phyloP scores from a whole-genome alignment of 2,329 filamentous ascomycete genomes.

The Domatiomyces catenatus region DNA sequence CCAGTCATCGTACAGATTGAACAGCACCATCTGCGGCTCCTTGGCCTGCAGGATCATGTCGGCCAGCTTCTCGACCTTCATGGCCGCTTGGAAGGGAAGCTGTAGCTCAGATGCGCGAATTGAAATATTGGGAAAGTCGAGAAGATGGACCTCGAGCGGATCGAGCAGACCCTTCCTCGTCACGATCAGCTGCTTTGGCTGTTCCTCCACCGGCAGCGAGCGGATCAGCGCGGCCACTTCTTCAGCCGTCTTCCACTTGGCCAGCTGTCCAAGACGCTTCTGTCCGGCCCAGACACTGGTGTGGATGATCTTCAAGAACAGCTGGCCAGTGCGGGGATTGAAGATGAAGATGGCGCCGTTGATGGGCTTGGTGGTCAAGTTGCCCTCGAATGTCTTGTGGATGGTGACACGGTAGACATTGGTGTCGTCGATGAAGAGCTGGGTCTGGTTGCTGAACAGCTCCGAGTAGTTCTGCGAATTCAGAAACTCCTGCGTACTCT shows the following conservation, averaged over 20 bases:
- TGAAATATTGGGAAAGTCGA: constrained; percentile 98
- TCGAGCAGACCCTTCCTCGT: constrained; percentile 94
- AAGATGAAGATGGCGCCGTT: constrained; percentile 99
- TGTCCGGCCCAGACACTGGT: constrained; percentile 98
- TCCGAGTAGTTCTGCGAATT: constrained; percentile 99
- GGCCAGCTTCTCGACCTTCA: constrained; percentile 98
- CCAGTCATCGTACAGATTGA: constrained; percentile 98
- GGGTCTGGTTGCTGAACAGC: constrained; percentile 96
- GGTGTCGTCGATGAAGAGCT: constrained; percentile 97
- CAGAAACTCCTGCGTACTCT: constrained; percentile 97
- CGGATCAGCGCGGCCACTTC: constrained; percentile 96
- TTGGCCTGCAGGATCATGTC: constrained; percentile 98
- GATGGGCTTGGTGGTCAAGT: constrained; percentile 97
- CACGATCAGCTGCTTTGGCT: constrained; percentile 96
- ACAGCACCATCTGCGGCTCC: constrained; percentile 98
- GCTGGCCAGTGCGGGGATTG: constrained; percentile 92
- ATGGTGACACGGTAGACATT: constrained; percentile 99
- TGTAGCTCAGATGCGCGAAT: constrained; percentile 95
- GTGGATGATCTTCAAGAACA: constrained; percentile 99
- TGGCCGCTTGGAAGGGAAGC: constrained; percentile 94
- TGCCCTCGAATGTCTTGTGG: constrained; percentile 98
- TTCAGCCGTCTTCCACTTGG: constrained; percentile 99
- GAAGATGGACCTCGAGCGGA: constrained; percentile 87
- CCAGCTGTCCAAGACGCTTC: constrained; percentile 94
- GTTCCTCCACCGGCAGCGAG: constrained; percentile 90